Base-by-base conservation (phyloP, 1,284 basidiomycete genomes). In the Porogramme epimiltina region DNA sequence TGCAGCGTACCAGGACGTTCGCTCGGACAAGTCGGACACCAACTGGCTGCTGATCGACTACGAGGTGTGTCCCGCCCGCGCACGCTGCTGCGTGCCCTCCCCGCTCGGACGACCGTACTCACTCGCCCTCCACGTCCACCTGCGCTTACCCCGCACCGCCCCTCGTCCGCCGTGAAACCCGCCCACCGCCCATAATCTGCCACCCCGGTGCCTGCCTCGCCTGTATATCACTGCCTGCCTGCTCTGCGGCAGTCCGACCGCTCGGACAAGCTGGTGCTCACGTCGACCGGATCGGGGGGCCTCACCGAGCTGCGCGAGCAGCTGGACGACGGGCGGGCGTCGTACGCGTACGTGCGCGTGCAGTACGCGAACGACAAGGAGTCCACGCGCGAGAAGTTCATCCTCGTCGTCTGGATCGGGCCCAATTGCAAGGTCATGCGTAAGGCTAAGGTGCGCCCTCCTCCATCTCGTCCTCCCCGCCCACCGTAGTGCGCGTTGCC, bases 1-100 rank as follows among this genome's bases (percentile, higher is more conserved):
- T 34, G 25, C 58, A 95, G 93, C 92, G 47, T 95, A 95, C 76
- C 76, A 82, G 68, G 89, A 93, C 64, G 88, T 95, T 51, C 86
- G 93, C 62, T 79, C 77, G 52, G 84, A 91, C 77, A 93, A 92
- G 69, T 78, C 85, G 47, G 87, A 89, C 38, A 88, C 84, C 40
- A 94, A 90, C 67, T 95, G 93, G 93, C 66, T 93, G 46, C 75
- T 95, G 51, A 73, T 94, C 50, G 89, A 94, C 70, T 95, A 95
- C 69, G 87, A 91, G 80, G 88, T 89, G 56, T 56, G 75, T n/a
- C n/a, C n/a, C 24, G 41, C 22, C n/a, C 42, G n/a, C 41, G 49
- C 26, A n/a, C 34, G 37, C 3, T 19, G 10, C 18, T 24, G 9
- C 16, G 11, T 28, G 3, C n/a, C 24, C 16, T 24, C 45, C 23